These are phyloP conservation scores for Boletus semigastroideus DNA, from an alignment of 1,284 basidiomycete genomes.

Conservation along the genomic window DNA sequence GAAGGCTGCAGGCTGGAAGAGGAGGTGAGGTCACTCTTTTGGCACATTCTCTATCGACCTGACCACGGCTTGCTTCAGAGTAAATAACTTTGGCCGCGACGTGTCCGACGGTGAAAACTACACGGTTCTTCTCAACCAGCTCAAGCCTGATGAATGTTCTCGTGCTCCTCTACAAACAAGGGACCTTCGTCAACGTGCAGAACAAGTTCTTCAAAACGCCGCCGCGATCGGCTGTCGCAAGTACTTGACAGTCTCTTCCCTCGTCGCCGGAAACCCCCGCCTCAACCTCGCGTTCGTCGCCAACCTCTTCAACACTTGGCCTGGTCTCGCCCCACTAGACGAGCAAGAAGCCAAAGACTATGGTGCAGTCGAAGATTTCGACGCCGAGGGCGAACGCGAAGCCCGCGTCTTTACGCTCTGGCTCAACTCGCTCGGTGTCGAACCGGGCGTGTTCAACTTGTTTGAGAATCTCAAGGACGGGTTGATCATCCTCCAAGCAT, in stretches of 20 bases:
- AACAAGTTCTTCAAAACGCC: constrained; percentile 92
- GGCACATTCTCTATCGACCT: neutral
- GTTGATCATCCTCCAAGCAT: constrained; percentile 88
- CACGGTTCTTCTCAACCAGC: constrained; percentile 91
- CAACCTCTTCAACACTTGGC: constrained; percentile 98
- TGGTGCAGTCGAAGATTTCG: constrained; percentile 93
- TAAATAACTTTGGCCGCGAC: constrained; percentile 97
- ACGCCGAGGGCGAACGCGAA: constrained; percentile 97
- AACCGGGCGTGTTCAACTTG: constrained; percentile 94
- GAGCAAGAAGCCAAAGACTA: constrained; percentile 85
- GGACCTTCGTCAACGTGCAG: constrained; percentile 83
- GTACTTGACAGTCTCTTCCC: constrained; percentile 90
- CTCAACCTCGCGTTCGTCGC: constrained; percentile 98
- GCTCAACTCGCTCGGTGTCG: constrained; percentile 96
- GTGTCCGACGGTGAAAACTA: constrained; percentile 97
- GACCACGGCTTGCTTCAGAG: constrained; percentile 46
- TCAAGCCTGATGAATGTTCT: constrained; percentile 94
- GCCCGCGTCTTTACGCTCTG: constrained; percentile 97
- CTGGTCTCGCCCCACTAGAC: constrained; percentile 89
- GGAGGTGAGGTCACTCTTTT: constrained; percentile 51
- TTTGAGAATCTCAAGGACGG: constrained; percentile 97
- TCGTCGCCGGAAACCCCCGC: constrained; percentile 95
- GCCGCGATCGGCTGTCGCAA: constrained; percentile 94
- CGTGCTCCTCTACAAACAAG: constrained; percentile 85
- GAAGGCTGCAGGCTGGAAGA: constrained; percentile 90